These are phyloP conservation scores for Paraleonurus japonicus DNA, from an alignment of 257 asterid species.

Conservation along the genomic window DNA sequence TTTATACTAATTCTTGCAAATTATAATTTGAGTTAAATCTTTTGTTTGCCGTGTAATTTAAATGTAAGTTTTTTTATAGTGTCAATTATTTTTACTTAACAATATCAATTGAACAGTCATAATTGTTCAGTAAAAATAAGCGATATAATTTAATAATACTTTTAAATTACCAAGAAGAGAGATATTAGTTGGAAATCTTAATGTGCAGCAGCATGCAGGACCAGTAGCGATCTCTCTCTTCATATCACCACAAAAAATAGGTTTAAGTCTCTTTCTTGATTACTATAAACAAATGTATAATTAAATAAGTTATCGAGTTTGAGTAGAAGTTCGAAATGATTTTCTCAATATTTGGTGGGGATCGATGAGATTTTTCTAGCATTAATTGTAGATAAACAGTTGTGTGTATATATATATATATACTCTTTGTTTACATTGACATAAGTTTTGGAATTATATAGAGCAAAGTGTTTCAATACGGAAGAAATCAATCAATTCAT, in stretches of 20 bases:
- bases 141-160: no score
- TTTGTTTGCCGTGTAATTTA: no score
- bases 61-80: no score
- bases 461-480: background rate
- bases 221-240: background rate
- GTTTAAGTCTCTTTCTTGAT: background rate
- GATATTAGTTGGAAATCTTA: no score
- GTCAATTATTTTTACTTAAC: no score
- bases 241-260: background rate
- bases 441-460: background rate
- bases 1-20: no score
- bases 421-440: background rate
- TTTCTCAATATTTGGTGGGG: background rate
- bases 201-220: background rate
- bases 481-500: background rate
- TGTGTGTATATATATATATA: background rate
- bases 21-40: no score
- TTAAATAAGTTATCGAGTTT: background rate
- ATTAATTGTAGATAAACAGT: background rate
- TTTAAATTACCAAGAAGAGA: no score
- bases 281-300: background rate
- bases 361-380: background rate
- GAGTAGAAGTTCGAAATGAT: background rate
- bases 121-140: no score
- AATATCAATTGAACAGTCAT: no score